Base-by-base conservation (phyloP, 2,329 filamentous ascomycete genomes). In the Ilyonectria mors-panacis region DNA sequence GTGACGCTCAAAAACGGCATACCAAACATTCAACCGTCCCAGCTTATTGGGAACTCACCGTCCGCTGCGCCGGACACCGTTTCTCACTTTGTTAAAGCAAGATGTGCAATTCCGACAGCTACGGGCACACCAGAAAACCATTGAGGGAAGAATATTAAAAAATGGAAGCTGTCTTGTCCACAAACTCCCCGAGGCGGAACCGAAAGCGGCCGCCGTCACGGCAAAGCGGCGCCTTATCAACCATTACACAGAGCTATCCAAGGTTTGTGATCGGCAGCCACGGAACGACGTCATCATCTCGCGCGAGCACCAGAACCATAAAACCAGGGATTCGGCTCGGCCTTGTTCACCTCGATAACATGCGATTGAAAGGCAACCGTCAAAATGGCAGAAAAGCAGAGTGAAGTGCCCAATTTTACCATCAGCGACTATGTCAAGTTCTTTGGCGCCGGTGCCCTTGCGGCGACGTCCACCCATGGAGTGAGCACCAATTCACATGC, bases 361-460 rank as follows among this genome's bases (percentile, higher is more conserved):
- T 45, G 50, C 21, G 10, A 47, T 45, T 63, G 17, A 53, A 42
- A 64, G 28, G 63, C 54, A 54, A 54, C 26, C 10, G 61, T 57
- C 62, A 75, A 42, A 19, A 76, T 76, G 74, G 66, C 69, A 48
- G 56, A 67, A 15, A 75, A 76, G 59, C 73, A 66, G 45, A 72
- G 74, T 19, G 77, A 82, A 58, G 72, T 82, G 21, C 84, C 81
- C 51, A 78, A 75, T 63, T 87, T 87, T 63, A 75, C 77, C 37
- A 54, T 76, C 4, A 66, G 75, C 67, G 85, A 87, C 69, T 87
- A 87, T 78, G 76, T 78, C 77, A 87, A 87, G 66, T 87, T 87
- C 82, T 87, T 87, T 71, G 79, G 83, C 50, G 85, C 85, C 5
- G 85, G 85, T 64, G 85, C 85, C 30, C 81, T 87, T 30, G 85